These are phyloP conservation scores for Atkinsonella hypoxylon DNA, from an alignment of 2,329 filamentous ascomycete species.

Conservation along the genomic window DNA sequence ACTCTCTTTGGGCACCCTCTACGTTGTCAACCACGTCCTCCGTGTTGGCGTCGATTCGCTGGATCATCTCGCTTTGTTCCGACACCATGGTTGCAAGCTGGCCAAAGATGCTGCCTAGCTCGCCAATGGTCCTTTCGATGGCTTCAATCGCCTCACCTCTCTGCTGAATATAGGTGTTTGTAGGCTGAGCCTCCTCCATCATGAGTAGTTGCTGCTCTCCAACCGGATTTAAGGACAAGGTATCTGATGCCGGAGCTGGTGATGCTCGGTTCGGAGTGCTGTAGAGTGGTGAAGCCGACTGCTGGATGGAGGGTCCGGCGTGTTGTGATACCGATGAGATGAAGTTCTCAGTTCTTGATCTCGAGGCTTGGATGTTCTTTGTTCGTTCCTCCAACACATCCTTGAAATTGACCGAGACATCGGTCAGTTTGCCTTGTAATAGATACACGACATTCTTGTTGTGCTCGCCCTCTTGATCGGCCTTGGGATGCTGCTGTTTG, in stretches of 20 bases:
- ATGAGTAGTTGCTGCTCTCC: conserved; percentile 78
- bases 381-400: conserved; percentile 92
- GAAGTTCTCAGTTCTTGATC: conserved; percentile 90
- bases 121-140: conserved; percentile 89
- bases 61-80: conserved; percentile 95
- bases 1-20: conserved; percentile 85
- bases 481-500: conserved; percentile 60
- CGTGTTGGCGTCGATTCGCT: conserved; percentile 92
- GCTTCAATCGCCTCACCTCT: conserved; percentile 92
- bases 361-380: conserved; percentile 93
- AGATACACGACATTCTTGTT: conserved; percentile 95
- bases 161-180: conserved; percentile 85
- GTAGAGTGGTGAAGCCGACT: conserved; percentile 79
- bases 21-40: conserved; percentile 98
- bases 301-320: conserved; percentile 53
- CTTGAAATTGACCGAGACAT: conserved; percentile 92
- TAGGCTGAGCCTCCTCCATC: conserved; percentile 80
- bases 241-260: conserved; percentile 56
- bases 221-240: conserved; percentile 71
- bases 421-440: conserved; percentile 80
- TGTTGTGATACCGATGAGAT: conserved; percentile 80
- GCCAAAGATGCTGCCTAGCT: conserved; percentile 82
- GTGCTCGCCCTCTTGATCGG: conserved; percentile 82
- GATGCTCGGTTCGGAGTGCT: conserved; percentile 60
- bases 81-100: conserved; percentile 94